Conservation (phyloP, 495 filamentous ascomycete species). For the Penicillium daleae region DNA sequence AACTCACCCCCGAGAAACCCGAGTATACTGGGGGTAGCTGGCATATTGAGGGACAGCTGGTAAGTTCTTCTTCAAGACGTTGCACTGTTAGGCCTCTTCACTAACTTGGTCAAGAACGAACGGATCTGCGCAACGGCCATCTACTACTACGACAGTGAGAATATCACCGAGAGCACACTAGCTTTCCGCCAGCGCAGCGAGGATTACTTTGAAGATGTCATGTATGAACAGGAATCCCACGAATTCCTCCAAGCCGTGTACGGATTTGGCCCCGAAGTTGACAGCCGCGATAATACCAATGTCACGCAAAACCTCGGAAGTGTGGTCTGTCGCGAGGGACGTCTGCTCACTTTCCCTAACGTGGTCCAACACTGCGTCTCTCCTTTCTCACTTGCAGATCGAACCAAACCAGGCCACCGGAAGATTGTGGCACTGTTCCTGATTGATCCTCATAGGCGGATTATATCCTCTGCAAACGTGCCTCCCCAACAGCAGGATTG, state of each 20-base stretch:
- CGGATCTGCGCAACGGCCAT: conserved; percentile 61
- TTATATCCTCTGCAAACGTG: conserved; percentile 60
- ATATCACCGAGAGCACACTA: conserved; percentile 60
- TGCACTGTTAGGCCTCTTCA: background rate
- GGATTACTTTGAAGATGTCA: conserved; percentile 17
- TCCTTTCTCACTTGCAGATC: conserved; percentile 54
- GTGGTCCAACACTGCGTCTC: conserved; percentile 56
- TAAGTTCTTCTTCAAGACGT: conserved; percentile 17
- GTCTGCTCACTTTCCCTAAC: conserved; percentile 41
- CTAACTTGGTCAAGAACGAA: conserved; percentile 46
- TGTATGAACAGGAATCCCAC: conserved; percentile 19
- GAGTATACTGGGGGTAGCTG: conserved; percentile 52
- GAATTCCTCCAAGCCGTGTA: conserved; percentile 28
- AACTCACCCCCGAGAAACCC: conserved; percentile 61
- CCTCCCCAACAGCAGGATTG: conserved; percentile 57
- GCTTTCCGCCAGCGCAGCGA: conserved; percentile 50
- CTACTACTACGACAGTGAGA: conserved; percentile 65
- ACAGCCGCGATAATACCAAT: conserved; percentile 4
- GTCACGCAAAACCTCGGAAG: conserved; percentile 42
- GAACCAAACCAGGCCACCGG: conserved; percentile 56
- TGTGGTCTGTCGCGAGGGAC: conserved; percentile 34
- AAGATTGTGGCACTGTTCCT: conserved; percentile 62
- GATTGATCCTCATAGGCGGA: conserved; percentile 55
- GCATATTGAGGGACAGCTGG: conserved; percentile 60
- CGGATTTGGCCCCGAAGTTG: conserved; percentile 21